Evolutionary conservation across 2,329 filamentous ascomycete genomes (phyloP), one percentile per base, ranked within the genome.

Genomic region (Aureobasidium sp.): DNA sequence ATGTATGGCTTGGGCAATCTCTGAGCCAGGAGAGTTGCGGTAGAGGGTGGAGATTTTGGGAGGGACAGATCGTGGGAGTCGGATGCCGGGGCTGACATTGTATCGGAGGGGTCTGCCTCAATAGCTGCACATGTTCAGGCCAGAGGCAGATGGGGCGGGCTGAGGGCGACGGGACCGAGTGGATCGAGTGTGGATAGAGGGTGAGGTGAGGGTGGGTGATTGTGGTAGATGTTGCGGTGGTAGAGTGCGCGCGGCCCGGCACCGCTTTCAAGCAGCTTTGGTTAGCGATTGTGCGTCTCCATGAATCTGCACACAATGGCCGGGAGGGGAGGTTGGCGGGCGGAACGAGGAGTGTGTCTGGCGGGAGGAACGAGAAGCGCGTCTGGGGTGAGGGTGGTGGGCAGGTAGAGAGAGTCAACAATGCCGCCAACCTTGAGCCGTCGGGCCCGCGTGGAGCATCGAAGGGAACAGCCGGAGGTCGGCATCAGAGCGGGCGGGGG

Each of bases 1-100:
- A 97, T 77, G 62, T 79, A 81, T 54, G 76, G 74, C 61, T 80
- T 77, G 31, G 84, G 82, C 54, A 86, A 71, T 38, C 72, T 72
- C 67, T 74, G 68, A 42, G 65, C 67, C 46, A 71, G 68, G 42
- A 29, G 35, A 15, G 47, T 33, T 9, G 37, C 35, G 42, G 46
- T 45, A 10, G 47, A 46, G 19, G 60, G 43, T 42, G 47, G 60
- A 19, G 57, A 25, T 57, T 66, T 65, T 43, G 66, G 65, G 60
- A 63, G 66, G 59, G 66, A 66, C 64, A 68, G 66, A 57, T 70
- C 69, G 60, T 67, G 68, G 25, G 68, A 67, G 62, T 68, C 65
- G 60, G 58, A 51, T 42, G 63, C 57, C 47, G 62, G 55, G 53
- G 54, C 46, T 47, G 60, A 60, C 43, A 57, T 61, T 58, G 38